A percentile compares a stretch with the other conserved stretches of the same genome.
phyloP scores from a whole-genome alignment of 352 stramenopile genomes.

The Globisporangium takayamanum region DNA sequence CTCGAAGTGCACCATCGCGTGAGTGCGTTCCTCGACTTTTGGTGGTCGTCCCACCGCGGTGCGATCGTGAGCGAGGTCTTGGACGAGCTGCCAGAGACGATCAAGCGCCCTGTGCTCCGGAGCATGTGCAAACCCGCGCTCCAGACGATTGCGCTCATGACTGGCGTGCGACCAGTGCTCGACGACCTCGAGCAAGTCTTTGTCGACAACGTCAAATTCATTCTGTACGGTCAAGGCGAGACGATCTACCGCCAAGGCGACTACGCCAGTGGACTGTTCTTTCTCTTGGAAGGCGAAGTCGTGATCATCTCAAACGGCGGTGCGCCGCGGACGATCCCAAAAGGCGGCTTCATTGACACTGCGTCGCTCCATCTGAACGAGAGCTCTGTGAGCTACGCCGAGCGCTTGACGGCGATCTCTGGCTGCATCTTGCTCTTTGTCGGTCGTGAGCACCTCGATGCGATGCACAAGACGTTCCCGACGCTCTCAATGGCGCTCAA shows the following conservation, averaged over 20 bases:
- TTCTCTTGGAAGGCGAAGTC: constrained; percentile 22
- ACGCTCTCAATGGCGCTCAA: constrained; percentile 12
- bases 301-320: background rate
- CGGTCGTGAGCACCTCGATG: constrained; percentile 14
- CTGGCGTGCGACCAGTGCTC: constrained; percentile 11
- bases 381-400: constrained; percentile 16
- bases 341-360: constrained; percentile 30
- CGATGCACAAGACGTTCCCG: constrained; percentile 21
- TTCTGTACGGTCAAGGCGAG: constrained; percentile 35
- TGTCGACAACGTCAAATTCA: constrained; percentile 30
- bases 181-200: constrained; percentile 29
- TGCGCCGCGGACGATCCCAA: constrained; percentile 9
- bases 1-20: constrained; percentile 31
- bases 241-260: constrained; percentile 29
- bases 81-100: constrained; percentile 19
- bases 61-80: constrained; percentile 33
- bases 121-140: constrained; percentile 28
- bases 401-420: constrained; percentile 23
- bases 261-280: constrained; percentile 24
- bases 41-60: constrained; percentile 38
- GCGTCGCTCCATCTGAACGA: constrained; percentile 12
- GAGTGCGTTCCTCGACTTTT: constrained; percentile 39
- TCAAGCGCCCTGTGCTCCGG: constrained; percentile 24
- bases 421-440: constrained; percentile 29
- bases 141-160: constrained; percentile 23